These are phyloP conservation scores for Puccinellia tenuiflora DNA, from an alignment of 176 grass and related monocot species.

Conservation along the genomic window DNA sequence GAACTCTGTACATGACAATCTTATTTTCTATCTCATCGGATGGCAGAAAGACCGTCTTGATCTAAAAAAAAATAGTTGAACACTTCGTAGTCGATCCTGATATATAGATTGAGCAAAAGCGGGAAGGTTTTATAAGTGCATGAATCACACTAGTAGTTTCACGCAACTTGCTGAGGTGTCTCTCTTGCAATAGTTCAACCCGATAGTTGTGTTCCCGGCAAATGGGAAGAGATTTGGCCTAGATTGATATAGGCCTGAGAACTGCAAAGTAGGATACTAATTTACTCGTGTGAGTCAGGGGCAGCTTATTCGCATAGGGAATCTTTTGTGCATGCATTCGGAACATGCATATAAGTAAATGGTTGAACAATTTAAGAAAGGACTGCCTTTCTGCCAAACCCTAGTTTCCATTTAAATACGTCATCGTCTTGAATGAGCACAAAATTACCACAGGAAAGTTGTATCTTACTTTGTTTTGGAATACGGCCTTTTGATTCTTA, in stretches of 20 bases:
- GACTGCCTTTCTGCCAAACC: conserved; percentile 39
- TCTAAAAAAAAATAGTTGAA: too few relatives aligned
- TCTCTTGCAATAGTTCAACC: not conserved
- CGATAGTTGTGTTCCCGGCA: not conserved
- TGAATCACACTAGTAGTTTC: not conserved
- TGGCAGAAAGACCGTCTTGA: too few relatives aligned
- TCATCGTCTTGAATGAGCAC: not conserved
- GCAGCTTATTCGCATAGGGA: not conserved
- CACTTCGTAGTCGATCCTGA: too few relatives aligned
- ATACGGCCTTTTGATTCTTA: not conserved
- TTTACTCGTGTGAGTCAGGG: not conserved
- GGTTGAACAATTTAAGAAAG: not conserved
- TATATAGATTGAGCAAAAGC: too few relatives aligned
- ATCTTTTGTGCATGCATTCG: not conserved
- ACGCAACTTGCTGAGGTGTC: not conserved
- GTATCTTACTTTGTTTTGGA: not conserved
- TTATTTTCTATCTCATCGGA: too few relatives aligned
- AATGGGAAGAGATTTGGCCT: not conserved
- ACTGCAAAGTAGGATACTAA: not conserved
- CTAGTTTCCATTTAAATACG: not conserved
- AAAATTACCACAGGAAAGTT: not conserved
- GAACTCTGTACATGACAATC: too few relatives aligned
- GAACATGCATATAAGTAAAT: not conserved
- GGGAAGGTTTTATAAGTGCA: not conserved
- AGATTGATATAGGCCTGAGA: not conserved